phyloP scores from a whole-genome alignment of 2,329 filamentous ascomycete species.

The Orbilia brochopaga region DNA sequence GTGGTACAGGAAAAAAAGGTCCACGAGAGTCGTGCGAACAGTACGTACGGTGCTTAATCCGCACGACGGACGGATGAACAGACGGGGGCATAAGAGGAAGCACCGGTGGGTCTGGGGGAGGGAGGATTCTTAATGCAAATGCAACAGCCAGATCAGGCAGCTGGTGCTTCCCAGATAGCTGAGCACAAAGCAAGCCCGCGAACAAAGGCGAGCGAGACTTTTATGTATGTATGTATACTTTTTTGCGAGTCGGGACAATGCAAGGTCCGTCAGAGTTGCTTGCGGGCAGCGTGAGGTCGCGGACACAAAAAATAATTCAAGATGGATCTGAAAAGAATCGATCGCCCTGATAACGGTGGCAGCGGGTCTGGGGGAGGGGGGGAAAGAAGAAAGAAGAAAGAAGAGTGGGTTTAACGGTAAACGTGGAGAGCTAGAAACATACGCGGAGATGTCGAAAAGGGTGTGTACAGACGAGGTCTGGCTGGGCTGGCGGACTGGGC shows the following conservation, averaged over 20 bases:
- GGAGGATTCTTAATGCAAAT: conserved; percentile 47
- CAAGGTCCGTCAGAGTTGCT: conserved; percentile 33
- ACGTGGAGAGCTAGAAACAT: conserved; percentile 32
- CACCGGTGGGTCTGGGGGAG: conserved; percentile 33
- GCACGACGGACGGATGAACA: conserved; percentile 22
- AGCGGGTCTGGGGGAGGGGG: conserved; percentile 9
- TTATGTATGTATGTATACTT: too few species aligned
- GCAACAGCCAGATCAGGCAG: conserved; percentile 50
- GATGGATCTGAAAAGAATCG: conserved; percentile 37
- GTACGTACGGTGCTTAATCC: conserved; percentile 19
- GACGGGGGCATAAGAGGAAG: conserved; percentile 36
- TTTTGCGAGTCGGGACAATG: conserved; percentile 38
- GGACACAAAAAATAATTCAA: conserved; percentile 42
- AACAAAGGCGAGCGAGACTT: conserved; percentile 41
- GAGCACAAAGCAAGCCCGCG: conserved; percentile 23
- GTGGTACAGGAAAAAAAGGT: conserved; percentile 16
- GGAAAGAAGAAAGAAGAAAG: too few species aligned
- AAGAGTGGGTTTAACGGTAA: too few species aligned
- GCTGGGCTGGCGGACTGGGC: background rate
- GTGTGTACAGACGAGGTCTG: background rate
- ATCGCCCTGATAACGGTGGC: conserved; percentile 26
- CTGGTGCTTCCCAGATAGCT: conserved; percentile 48
- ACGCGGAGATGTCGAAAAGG: conserved; percentile 5
- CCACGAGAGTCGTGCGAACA: conserved; percentile 27
- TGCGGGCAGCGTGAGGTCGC: conserved; percentile 33